Evolutionary conservation across 2,329 filamentous ascomycete genomes (phyloP).

Genomic region (Aspergillus oerlinghausenensis): DNA sequence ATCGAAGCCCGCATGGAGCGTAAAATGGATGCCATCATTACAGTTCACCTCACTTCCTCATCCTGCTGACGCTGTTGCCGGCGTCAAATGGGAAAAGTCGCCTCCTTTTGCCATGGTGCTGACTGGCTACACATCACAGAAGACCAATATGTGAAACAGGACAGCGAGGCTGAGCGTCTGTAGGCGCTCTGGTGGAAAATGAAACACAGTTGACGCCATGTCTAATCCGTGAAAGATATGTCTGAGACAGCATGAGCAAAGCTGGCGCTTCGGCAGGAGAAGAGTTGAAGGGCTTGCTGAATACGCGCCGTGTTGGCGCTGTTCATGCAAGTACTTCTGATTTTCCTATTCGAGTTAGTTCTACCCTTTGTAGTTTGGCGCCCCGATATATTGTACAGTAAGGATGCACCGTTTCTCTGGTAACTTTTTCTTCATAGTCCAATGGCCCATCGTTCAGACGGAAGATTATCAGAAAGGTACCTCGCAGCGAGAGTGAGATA

Average conservation of each 20-base stretch:
- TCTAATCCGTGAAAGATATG: conserved; percentile 1
- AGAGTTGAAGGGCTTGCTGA: conserved; percentile 4
- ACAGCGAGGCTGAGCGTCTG: conserved; percentile 12
- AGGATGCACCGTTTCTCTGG: no score
- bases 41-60: conserved; percentile 1
- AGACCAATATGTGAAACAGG: conserved; percentile 20
- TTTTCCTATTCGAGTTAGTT: neutral
- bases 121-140: conserved; percentile 11
- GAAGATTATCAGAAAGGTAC: conserved; percentile 7
- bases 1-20: neutral
- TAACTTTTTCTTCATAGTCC: neutral
- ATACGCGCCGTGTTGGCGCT: conserved; percentile 24
- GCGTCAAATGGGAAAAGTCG: conserved; percentile 11
- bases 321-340: neutral
- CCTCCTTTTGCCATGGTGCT: conserved; percentile 8
- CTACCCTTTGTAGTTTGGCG: neutral
- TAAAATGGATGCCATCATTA: conserved; percentile 1
- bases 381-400: neutral
- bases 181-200: conserved; percentile 31
- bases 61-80: conserved; percentile 9
- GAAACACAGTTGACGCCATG: conserved; percentile 7
- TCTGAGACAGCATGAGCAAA: conserved; percentile 1
- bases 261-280: conserved; percentile 11
- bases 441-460: neutral
- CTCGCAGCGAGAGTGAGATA: conserved; percentile 5